phyloP scores from a whole-genome alignment of 2,329 filamentous ascomycete species.

The Monosporascus sp. region DNA sequence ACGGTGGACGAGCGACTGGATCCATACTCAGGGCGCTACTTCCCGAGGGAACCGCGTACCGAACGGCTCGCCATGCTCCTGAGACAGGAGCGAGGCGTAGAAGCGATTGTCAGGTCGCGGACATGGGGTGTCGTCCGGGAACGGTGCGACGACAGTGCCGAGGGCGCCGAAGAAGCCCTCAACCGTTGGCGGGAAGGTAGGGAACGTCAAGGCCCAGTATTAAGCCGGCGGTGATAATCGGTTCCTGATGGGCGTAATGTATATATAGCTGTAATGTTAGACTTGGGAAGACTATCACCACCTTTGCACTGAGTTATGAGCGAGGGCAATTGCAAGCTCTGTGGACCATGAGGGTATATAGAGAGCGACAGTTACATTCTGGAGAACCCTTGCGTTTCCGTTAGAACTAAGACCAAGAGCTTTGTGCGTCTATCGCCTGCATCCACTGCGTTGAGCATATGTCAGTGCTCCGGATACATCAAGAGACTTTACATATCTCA shows the following conservation, averaged over 20 bases:
- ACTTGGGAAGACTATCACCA: too few species aligned
- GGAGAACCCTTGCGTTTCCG: too few species aligned
- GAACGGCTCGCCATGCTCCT: constrained; percentile 71
- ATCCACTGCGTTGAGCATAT: too few species aligned
- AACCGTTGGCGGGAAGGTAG: constrained; percentile 22
- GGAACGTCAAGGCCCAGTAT: constrained; percentile 4
- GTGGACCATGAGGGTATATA: too few species aligned
- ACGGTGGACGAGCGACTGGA: constrained; percentile 85
- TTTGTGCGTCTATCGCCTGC: too few species aligned
- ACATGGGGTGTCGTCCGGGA: constrained; percentile 77
- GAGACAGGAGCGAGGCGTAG: constrained; percentile 69
- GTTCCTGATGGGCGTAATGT: background rate
- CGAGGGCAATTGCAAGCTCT: too few species aligned
- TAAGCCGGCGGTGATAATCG: too few species aligned
- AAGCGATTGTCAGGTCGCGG: constrained; percentile 71
- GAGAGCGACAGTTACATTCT: too few species aligned
- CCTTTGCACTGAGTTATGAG: too few species aligned
- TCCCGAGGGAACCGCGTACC: constrained; percentile 72
- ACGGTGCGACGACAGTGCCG: constrained; percentile 59
- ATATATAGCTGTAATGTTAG: background rate
- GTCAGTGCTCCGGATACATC: too few species aligned
- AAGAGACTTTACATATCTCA: too few species aligned
- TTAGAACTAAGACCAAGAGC: too few species aligned
- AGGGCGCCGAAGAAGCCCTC: constrained; percentile 51
- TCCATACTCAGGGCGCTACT: constrained; percentile 83